Base-by-base conservation (phyloP, 345 rosid species). In the Noccaea caerulescens region DNA sequence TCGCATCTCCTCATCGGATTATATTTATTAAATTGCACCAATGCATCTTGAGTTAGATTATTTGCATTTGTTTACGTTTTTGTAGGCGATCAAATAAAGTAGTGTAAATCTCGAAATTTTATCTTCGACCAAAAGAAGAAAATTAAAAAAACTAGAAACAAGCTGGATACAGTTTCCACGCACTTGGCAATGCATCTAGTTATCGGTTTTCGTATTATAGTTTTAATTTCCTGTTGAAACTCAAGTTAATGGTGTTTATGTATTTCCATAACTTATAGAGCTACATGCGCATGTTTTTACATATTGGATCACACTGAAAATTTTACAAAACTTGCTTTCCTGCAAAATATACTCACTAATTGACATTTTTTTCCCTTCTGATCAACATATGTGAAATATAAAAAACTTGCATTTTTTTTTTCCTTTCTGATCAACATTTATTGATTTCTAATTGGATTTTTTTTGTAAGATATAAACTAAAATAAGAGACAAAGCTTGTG, bases 401-500 rank as follows among this genome's bases (percentile, higher is more conserved):
- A 13, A 20, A 63, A 63, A 4, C 30, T 33, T 63, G 14, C 55
- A 33, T 16, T 16, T 16, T 16, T 16, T 16, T 16, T 16, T 16
- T 1, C 18, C 1, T 16, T 16, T 16, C 18, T 16, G 18, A 16
- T 16, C 18, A 16, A 16, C 18, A 16, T 16, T 16, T 16, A 16
- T 16, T 16, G 18, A 16, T 16, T 16, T 16, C 18, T 16, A 16
- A 16, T 16, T 16, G 18, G 1, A 16, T 0, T 16, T 16, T 16
- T 16, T 16, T 16, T 16, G 18, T 16, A 16, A 16, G 18, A 16
- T 16, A 16, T 16, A 16, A 16, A 16, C 18, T 16, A 16, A 16
- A 16, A 16, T 16, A 16, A 16, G 59, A 63, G 79, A 69, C 75
- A 76, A 63, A 49, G 66, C 16, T 57, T 69, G 56, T 7, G 79